Base-by-base conservation (phyloP, 495 filamentous ascomycete species). In the Hyaloscypha variabilis region DNA sequence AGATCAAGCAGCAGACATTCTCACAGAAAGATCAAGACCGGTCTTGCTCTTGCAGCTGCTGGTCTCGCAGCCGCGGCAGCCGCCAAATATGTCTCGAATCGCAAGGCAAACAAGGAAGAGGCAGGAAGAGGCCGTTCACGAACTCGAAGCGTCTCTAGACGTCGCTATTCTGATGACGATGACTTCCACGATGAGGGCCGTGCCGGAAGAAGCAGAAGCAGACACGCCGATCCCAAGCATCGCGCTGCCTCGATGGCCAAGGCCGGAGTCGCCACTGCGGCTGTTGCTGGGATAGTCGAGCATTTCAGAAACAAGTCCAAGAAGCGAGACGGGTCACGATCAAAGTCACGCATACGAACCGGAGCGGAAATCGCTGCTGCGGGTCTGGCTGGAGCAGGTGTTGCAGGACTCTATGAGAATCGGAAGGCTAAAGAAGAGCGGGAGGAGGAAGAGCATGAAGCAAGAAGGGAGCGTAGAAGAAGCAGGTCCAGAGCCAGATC, bases 391-490 rank as follows among this genome's bases (percentile, higher is more conserved):
- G 91, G 87, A 49, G 93, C 92, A 19, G 91, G 88, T 11, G 88
- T 89, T 58, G 89, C 90, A 69, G 92, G 91, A 49, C 72, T 96
- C 17, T 96, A 93, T 73, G 92, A 97, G 77, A 89, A 83, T 66
- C 82, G 85, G 29, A 89, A 91, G 75, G 86, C 84, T 24, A 87
- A 84, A 67, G 86, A 90, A 70, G 85, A 90, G 65, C 83, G 83
- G 59, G 81, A 83, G 60, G 80, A 81, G 77, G 76, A 80, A 71
- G 74, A 67, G 1, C 65, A 70, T 42, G 70, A 69, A 56, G 34
- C 59, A 11, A n/a, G 25, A 1, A 68, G 56, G 57, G 76, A 51
- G 60, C 23, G 65, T 36, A 58, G 58, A 26, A 39, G 79, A 71
- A 87, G 86, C 74, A 81, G 84, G 70, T 81, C 82, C 58, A 80